Evolutionary conservation across 108 stramenopile genomes (phyloP), one percentile per base, ranked within the genome.

Genomic region (Nitzschia sp.): DNA sequence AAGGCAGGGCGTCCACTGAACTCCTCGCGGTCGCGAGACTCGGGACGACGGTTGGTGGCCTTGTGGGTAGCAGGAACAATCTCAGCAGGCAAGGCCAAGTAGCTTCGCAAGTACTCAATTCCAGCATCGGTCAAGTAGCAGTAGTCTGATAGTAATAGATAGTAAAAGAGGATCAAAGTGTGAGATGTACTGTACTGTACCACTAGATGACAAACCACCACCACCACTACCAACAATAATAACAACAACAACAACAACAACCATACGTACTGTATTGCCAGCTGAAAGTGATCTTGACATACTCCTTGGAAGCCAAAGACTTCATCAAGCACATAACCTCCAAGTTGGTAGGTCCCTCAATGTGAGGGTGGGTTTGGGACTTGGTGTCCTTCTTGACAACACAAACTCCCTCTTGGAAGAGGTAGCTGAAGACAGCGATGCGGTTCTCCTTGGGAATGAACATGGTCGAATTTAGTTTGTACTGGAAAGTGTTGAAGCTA

Each of bases 371-470:
- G 59, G 90, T 93, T 46, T 83, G 76, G 67, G 91, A 80, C 78
- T 84, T 87, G 59, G 86, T 81, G 82, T 98, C 98, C 90, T 98
- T 98, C 91, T 96, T 95, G 68, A 96, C 98, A 46, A 97, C 98
- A 51, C 87, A 78, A 38, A 95, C 95, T 44, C 96, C 96, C 87
- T 94, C 96, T 72, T 93, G 94, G 92, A 98, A 98, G 69, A 98
- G 95, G 88, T 97, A 95, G 24, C 86, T 83, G 90, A 96, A 98
- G 78, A 94, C 91, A 78, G 96, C 97, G 71, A 98, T 87, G 68
- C 98, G 95, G 92, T 95, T 89, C 72, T 89, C 86, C 86, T 98
- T 98, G 61, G 91, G 91, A 71, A 98, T 95, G 72, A 96, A 97
- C 98, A 96, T 96, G 80, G 58, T 81, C 63, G 24, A 53, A 42